Conservation (phyloP, 116 monocot species). For the Posidonia oceanica region DNA sequence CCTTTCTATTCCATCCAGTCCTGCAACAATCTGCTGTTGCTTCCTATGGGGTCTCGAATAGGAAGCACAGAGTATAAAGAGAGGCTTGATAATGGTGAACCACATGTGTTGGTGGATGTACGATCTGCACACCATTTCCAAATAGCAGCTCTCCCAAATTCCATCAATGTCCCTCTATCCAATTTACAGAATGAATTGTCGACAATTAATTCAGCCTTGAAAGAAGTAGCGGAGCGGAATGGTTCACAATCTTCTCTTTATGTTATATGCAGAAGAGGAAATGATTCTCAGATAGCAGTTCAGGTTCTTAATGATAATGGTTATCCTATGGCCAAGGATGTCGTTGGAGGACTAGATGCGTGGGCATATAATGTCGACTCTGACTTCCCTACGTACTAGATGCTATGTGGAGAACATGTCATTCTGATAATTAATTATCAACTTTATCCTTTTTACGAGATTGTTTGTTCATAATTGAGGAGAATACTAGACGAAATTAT, state of each 20-base stretch:
- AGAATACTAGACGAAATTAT: too few relatives aligned
- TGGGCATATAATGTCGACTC: constrained; percentile 64
- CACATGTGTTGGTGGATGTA: constrained; percentile 74
- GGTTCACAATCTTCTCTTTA: constrained; percentile 30
- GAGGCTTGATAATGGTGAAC: constrained; percentile 34
- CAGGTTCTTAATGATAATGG: constrained; percentile 52
- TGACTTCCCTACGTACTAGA: constrained; percentile 69
- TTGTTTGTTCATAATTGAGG: too few relatives aligned
- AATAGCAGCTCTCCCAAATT: constrained; percentile 59
- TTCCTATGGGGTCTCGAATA: constrained; percentile 51
- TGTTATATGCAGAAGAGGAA: constrained; percentile 88
- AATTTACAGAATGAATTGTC: constrained; percentile 40
- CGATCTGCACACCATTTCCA: constrained; percentile 79
- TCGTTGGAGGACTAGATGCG: constrained; percentile 75
- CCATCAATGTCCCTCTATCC: constrained; percentile 70
- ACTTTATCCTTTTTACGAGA: too few relatives aligned
- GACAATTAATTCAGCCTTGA: constrained; percentile 28
- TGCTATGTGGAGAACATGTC: not conserved
- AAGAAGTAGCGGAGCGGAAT: constrained; percentile 14
- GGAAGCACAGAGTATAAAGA: constrained; percentile 56
- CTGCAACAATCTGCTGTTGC: constrained; percentile 22
- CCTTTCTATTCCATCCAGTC: constrained; percentile 21
- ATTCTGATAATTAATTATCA: too few relatives aligned
- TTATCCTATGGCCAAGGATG: constrained; percentile 62
- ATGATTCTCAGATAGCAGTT: constrained; percentile 86